These are phyloP conservation scores for Plectosphaerella cucumerina DNA, from an alignment of 2,329 filamentous ascomycete species.

Conservation along the genomic window DNA sequence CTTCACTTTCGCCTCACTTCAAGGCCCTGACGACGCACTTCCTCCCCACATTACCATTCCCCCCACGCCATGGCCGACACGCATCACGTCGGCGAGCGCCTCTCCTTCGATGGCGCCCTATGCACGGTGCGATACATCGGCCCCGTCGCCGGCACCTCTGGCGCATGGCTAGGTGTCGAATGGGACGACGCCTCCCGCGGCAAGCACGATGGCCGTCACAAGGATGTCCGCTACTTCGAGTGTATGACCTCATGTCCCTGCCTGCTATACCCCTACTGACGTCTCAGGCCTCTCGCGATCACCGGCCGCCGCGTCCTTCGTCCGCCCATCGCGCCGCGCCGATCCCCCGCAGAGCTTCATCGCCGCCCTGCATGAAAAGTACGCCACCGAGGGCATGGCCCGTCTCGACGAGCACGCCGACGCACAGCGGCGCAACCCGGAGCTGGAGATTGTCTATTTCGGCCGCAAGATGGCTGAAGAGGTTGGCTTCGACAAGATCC, in stretches of 20 bases:
- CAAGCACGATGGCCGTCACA: slow-evolving; percentile 85
- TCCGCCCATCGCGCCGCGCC: slow-evolving; percentile 69
- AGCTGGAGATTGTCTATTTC: slow-evolving; percentile 59
- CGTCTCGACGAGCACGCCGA: too few relatives aligned
- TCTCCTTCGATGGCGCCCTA: slow-evolving; percentile 66
- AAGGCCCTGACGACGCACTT: too few relatives aligned
- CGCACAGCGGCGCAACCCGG: slow-evolving; percentile 6
- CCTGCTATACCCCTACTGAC: slow-evolving; percentile 6
- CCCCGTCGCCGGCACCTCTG: slow-evolving; percentile 67
- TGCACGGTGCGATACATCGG: slow-evolving; percentile 88
- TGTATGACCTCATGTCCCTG: slow-evolving; percentile 51
- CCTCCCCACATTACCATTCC: slow-evolving; percentile 1
- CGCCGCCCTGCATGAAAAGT: slow-evolving; percentile 77
- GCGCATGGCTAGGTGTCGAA: slow-evolving; percentile 89
- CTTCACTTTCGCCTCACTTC: background rate
- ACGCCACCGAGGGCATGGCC: slow-evolving; percentile 56
- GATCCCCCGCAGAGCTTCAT: slow-evolving; percentile 72
- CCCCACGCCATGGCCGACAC: slow-evolving; percentile 28
- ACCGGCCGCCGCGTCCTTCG: slow-evolving; percentile 76
- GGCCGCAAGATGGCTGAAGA: slow-evolving; percentile 80
- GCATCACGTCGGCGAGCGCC: slow-evolving; percentile 62
- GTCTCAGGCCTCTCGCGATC: slow-evolving; percentile 55
- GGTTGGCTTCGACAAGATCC: slow-evolving; percentile 92
- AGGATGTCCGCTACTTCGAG: slow-evolving; percentile 74
- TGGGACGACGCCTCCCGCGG: slow-evolving; percentile 87